These are phyloP conservation scores for Trifolium repens DNA, from an alignment of 306 rosid species.

Conservation along the genomic window DNA sequence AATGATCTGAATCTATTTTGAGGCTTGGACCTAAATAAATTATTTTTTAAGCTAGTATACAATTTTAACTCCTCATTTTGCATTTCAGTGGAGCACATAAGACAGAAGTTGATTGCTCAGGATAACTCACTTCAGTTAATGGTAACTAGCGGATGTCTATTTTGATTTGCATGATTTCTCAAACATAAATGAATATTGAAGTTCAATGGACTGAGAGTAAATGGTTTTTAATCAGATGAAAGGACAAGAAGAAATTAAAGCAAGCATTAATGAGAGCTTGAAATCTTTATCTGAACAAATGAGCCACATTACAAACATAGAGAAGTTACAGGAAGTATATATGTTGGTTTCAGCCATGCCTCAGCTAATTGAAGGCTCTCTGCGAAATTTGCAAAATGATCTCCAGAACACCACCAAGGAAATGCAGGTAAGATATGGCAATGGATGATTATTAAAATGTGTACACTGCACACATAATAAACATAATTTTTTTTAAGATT, in stretches of 20 bases:
- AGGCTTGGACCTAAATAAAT: constrained; percentile 7
- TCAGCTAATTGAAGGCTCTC: constrained; percentile 64
- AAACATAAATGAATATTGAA: constrained; percentile 34
- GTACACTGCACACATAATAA: constrained; percentile 26
- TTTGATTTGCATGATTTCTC: constrained; percentile 38
- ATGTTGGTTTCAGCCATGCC: constrained; percentile 69
- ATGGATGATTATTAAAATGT: constrained; percentile 35
- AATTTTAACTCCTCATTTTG: constrained; percentile 35
- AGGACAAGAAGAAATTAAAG: constrained; percentile 79
- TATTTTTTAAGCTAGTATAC: constrained; percentile 22
- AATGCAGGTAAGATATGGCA: constrained; percentile 61
- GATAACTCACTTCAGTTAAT: constrained; percentile 67
- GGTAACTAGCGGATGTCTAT: constrained; percentile 57
- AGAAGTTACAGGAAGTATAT: constrained; percentile 69
- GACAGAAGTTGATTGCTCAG: constrained; percentile 76
- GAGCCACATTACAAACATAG: constrained; percentile 52
- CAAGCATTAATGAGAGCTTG: constrained; percentile 69
- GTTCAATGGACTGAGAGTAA: constrained; percentile 39
- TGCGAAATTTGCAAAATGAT: constrained; percentile 60
- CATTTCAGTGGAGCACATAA: constrained; percentile 69
- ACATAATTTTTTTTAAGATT: constrained; percentile 1
- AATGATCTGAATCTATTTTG: constrained; percentile 15
- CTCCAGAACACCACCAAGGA: constrained; percentile 59
- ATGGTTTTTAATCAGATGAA: constrained; percentile 63
- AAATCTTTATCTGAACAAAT: constrained; percentile 66